phyloP scores from a whole-genome alignment of 2,329 filamentous ascomycete species.

The Aspergillus phoenicis region DNA sequence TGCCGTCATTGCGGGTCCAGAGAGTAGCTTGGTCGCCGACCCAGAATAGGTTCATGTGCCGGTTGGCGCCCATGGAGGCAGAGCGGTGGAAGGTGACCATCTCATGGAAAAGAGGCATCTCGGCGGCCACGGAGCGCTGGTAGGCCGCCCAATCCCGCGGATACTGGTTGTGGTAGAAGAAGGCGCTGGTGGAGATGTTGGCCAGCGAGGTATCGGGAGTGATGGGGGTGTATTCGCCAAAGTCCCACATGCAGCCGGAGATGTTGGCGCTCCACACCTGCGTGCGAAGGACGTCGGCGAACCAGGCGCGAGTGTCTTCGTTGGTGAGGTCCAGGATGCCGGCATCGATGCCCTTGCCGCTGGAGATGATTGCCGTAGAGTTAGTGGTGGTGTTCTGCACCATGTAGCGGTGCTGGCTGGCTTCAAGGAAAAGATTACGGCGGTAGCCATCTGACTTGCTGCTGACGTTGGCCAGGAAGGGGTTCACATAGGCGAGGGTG shows the following conservation, averaged over 20 bases:
- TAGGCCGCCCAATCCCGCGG: too few relatives aligned
- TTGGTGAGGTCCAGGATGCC: slow-evolving; percentile 44
- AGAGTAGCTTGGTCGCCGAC: too few relatives aligned
- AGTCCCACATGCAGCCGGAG: slow-evolving; percentile 39
- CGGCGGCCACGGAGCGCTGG: too few relatives aligned
- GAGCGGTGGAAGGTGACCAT: too few relatives aligned
- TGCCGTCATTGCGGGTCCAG: too few relatives aligned
- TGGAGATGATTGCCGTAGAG: slow-evolving; percentile 36
- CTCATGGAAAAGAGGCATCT: too few relatives aligned
- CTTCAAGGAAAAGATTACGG: slow-evolving; percentile 4
- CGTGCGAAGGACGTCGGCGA: slow-evolving; percentile 35
- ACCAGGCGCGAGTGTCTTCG: slow-evolving; percentile 34
- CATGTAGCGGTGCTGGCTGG: not conserved
- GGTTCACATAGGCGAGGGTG: not conserved
- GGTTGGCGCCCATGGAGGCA: too few relatives aligned
- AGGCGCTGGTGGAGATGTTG: slow-evolving; percentile 28
- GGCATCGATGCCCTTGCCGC: slow-evolving; percentile 40
- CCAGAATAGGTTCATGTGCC: too few relatives aligned
- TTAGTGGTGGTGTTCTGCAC: slow-evolving; percentile 40
- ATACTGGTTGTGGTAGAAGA: too few relatives aligned
- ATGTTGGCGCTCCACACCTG: slow-evolving; percentile 28
- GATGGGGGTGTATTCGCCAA: slow-evolving; percentile 41
- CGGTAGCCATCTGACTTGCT: not conserved
- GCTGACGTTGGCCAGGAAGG: not conserved
- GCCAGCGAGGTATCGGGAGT: slow-evolving; percentile 30